Evolutionary conservation across 1,284 basidiomycete species (phyloP).

Genomic region (Boletus calvinii): DNA sequence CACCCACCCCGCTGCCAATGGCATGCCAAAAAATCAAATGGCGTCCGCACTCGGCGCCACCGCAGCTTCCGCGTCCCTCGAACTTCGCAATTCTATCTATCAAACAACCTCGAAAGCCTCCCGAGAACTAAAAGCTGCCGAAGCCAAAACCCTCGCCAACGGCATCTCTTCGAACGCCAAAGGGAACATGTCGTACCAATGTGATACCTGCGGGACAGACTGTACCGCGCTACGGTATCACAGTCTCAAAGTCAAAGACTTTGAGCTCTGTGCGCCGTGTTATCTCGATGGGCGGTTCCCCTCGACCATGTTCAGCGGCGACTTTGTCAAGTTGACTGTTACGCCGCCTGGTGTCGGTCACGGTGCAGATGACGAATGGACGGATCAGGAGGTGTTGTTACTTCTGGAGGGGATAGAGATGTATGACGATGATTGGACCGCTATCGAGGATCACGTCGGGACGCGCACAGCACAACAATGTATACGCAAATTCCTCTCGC

Average conservation of each 20-base stretch:
- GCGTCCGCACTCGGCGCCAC: conserved; percentile 57
- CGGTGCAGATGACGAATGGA: conserved; percentile 62
- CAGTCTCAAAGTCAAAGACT: conserved; percentile 89
- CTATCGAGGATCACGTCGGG: conserved; percentile 89
- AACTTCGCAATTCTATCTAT: conserved; percentile 85
- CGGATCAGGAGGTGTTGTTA: conserved; percentile 86
- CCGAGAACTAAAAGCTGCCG: conserved; percentile 59
- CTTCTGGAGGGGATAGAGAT: conserved; percentile 96
- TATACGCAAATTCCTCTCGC: conserved; percentile 91
- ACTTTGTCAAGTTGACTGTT: conserved; percentile 89
- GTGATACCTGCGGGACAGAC: conserved; percentile 94
- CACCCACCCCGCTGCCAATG: conserved; percentile 51
- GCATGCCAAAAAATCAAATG: conserved; percentile 40
- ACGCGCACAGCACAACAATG: conserved; percentile 92
- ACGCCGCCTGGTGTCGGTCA: conserved; percentile 44
- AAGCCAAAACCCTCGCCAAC: conserved; percentile 64
- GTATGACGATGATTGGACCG: conserved; percentile 97
- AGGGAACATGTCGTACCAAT: conserved; percentile 66
- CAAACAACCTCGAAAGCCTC: conserved; percentile 84
- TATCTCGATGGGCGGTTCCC: conserved; percentile 98
- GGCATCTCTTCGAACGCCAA: conserved; percentile 51
- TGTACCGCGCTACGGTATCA: conserved; percentile 90
- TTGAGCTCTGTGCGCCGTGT: conserved; percentile 86
- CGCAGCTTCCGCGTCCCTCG: conserved; percentile 61
- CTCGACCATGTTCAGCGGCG: conserved; percentile 93